Evolutionary conservation across 768 basidiomycete genomes (phyloP), one percentile per base, ranked within the genome.

Genomic region (Russula sp.): DNA sequence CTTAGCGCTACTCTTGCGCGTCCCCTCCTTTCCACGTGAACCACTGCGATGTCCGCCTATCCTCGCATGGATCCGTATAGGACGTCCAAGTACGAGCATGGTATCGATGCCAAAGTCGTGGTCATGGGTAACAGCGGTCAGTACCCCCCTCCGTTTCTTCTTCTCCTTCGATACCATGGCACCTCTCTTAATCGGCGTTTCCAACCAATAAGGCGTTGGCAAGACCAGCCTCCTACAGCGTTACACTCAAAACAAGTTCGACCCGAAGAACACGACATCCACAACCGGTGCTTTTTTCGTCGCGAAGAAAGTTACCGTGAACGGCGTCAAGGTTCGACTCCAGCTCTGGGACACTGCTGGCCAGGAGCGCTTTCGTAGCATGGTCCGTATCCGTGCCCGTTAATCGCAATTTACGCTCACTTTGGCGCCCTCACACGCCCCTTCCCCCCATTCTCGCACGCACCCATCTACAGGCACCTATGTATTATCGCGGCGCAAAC

Each of bases 401-500:
- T 46, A 62, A 62, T 62, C 61, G 61, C 61, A 62, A 62, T 46
- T 46, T 62, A 29, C 56, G 49, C 61, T 58, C 61, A 62, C 29
- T 25, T 52, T 52, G 34, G 29, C 42, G 45, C 51, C 7, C 61
- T 43, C 52, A 57, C 58, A 47, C 36, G 65, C 60, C 58, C 59
- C 62, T 64, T 3, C 25, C 25, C 25, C 25, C 25, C 25, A 29
- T 43, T 18, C 53, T n/a, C 16, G 53, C 64, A 54, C 46, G 20
- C 41, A 22, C 59, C n/a, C 67, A 18, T 57, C 48, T 43, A 52
- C 69, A 92, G 92, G 93, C 93, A 69, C 92, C 91, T 67, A 93
- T 96, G 87, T 96, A 95, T 78, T 95, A 95, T 81, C 86, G 93
- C 76, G 93, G 93, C 72, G 91, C 94, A 69, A 90, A 95, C 72